These are phyloP conservation scores for Phytopythium ostracodes DNA, from an alignment of 352 stramenopile genomes.

Conservation along the genomic window DNA sequence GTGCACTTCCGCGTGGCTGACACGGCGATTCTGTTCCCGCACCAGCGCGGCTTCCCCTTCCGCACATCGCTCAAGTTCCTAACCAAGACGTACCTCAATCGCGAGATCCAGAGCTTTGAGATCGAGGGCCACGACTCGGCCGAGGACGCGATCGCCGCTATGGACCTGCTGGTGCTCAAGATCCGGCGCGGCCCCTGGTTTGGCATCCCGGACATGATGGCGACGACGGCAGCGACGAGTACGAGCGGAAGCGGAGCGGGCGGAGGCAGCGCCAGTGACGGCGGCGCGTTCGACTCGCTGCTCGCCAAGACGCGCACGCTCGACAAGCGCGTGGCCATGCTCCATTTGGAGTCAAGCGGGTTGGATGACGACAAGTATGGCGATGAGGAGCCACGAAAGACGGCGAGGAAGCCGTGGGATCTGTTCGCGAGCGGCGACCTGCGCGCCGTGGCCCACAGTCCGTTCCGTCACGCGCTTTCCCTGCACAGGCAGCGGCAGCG, in stretches of 20 bases:
- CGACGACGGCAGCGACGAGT: constrained; percentile 8
- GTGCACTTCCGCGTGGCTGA: constrained; percentile 70
- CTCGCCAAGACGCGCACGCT: constrained; percentile 45
- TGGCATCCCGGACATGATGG: constrained; percentile 49
- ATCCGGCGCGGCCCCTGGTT: constrained; percentile 60
- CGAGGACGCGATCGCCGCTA: constrained; percentile 75
- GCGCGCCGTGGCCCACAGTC: constrained; percentile 39
- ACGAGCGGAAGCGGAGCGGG: not conserved
- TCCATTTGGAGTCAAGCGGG: constrained; percentile 24
- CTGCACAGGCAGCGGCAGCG: constrained; percentile 13
- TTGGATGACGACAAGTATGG: constrained; percentile 5
- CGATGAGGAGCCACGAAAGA: constrained; percentile 31
- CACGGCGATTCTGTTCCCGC: constrained; percentile 81
- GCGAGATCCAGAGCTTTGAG: constrained; percentile 70
- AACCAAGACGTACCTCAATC: constrained; percentile 75
- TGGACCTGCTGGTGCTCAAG: constrained; percentile 78
- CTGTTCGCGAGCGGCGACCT: constrained; percentile 63
- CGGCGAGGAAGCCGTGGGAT: constrained; percentile 66
- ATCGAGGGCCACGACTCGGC: constrained; percentile 75
- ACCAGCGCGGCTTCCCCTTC: constrained; percentile 80
- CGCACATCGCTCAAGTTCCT: constrained; percentile 80
- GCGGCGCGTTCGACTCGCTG: constrained; percentile 62
- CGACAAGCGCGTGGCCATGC: constrained; percentile 47
- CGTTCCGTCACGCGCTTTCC: constrained; percentile 42
- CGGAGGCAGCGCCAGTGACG: constrained; percentile 3